Base-by-base conservation (phyloP, 306 rosid genomes). In the Calophaca sinica region DNA sequence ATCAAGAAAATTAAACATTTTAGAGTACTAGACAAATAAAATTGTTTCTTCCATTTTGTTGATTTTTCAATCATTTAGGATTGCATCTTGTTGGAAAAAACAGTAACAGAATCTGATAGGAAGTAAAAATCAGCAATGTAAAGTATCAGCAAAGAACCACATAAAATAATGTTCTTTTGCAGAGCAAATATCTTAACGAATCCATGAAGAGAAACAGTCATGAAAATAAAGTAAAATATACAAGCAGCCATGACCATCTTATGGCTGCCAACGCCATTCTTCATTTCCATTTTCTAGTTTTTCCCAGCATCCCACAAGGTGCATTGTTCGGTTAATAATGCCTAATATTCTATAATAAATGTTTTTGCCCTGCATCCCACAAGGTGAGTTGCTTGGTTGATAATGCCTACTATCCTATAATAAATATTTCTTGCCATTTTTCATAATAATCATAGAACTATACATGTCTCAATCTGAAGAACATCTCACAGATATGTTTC, bases 401-500 rank as follows among this genome's bases (percentile, higher is more conserved):
- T 20, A 42, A 42, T 41, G 52, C 26, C 14, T 32, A 7, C 9
- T 42, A 15, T 44, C 35, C 35, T 41, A 42, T 46, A 57, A 50
- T 20, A 29, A 66, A 13, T 54, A 69, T 48, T 44, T 53, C 58
- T 51, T 11, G 28, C 20, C 68, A 66, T 50, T 52, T 20, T 50
- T 72, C 26, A 66, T 66, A 4, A 33, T 33, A 33, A 4, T 1
- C 36, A 33, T 33, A 50, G 15, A 78, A 78, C 62, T n/a, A 35
- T 9, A 65, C 62, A 42, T 41, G 12, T 67, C 62, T 60, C 73
- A 70, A 69, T 76, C 72, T 20, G 14, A 60, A 76, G 12, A 71
- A 63, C 58, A n/a, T 2, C 66, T 49, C 62, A 59, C 45, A 66
- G 7, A 71, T 63, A 41, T n/a, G 48, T 29, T 74, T 65, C 68